A percentile compares a stretch with the other conserved stretches of the same genome.
Conservation (phyloP, 768 basidiomycete genomes). For the Pisolithus tinctorius region DNA sequence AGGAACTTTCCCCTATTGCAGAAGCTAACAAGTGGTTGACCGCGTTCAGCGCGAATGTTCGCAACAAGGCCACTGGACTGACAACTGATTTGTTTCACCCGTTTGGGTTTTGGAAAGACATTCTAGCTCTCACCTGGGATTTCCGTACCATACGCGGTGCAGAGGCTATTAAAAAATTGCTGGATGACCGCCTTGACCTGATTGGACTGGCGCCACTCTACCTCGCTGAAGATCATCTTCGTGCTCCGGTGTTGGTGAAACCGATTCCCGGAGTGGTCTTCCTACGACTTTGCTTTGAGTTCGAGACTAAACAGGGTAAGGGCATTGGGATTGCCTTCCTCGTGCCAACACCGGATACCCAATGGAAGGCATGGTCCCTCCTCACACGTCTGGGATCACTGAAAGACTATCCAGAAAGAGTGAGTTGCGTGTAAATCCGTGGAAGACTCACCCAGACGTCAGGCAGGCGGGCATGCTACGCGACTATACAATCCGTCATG, state of each 20-base stretch:
- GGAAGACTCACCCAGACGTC: neutral
- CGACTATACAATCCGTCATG: constrained; percentile 34
- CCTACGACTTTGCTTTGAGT: constrained; percentile 51
- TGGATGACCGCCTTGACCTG: constrained; percentile 29
- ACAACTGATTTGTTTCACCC: constrained; percentile 14
- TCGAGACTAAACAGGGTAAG: constrained; percentile 41
- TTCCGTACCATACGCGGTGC: constrained; percentile 42
- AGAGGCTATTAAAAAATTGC: constrained; percentile 28
- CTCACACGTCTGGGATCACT: constrained; percentile 55
- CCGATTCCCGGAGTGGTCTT: constrained; percentile 50
- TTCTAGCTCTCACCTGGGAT: constrained; percentile 46
- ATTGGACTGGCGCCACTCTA: constrained; percentile 13
- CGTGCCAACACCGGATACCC: constrained; percentile 28
- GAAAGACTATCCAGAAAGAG: constrained; percentile 44
- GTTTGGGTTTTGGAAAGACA: constrained; percentile 42
- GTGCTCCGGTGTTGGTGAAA: constrained; percentile 26
- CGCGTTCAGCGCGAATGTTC: constrained; percentile 7
- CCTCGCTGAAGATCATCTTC: constrained; percentile 20
- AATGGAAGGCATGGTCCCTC: constrained; percentile 55
- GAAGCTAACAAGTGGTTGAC: constrained; percentile 14
- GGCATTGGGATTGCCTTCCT: constrained; percentile 50
- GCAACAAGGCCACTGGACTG: neutral
- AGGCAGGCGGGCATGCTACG: constrained; percentile 33
- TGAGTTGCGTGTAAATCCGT: constrained; percentile 4
- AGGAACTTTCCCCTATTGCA: constrained; percentile 5